A percentile compares a stretch with the other conserved stretches of the same genome.
phyloP scores from a whole-genome alignment of 2,329 filamentous ascomycete genomes.

The Cladosporium sp. region DNA sequence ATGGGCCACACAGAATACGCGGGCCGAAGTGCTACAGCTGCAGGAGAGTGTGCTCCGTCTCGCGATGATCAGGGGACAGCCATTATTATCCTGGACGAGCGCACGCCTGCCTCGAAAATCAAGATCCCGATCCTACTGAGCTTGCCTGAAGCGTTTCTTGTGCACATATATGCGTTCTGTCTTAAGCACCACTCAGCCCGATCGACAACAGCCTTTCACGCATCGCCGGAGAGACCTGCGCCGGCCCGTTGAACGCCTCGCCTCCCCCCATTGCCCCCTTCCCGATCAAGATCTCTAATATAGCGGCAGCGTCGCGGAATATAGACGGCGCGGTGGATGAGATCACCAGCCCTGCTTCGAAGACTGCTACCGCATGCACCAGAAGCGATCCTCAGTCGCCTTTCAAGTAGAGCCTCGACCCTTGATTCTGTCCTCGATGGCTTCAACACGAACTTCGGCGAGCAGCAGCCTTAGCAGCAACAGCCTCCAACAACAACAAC shows the following conservation, averaged over 20 bases:
- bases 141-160: neutral
- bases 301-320: constrained; percentile 6
- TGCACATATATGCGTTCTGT: neutral
- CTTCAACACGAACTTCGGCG: constrained; percentile 3
- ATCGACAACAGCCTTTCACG: constrained; percentile 3
- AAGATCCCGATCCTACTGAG: neutral
- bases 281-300: constrained; percentile 5
- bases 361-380: constrained; percentile 6
- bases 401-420: constrained; percentile 21
- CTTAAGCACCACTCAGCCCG: constrained; percentile 1
- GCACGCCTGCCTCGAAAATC: neutral
- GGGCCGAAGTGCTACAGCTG: neutral
- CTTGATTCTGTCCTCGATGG: constrained; percentile 18
- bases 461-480: constrained; percentile 9
- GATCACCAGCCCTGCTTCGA: constrained; percentile 4
- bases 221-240: constrained; percentile 3
- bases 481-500: constrained; percentile 2
- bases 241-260: constrained; percentile 5
- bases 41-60: neutral
- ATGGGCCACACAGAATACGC: too few relatives aligned
- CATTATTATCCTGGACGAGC: neutral
- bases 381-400: constrained; percentile 18
- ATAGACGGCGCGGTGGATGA: constrained; percentile 10
- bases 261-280: neutral
- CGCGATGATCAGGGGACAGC: constrained; percentile 1